Base-by-base conservation (phyloP, 768 basidiomycete genomes). In the Leccinum barrowsii region DNA sequence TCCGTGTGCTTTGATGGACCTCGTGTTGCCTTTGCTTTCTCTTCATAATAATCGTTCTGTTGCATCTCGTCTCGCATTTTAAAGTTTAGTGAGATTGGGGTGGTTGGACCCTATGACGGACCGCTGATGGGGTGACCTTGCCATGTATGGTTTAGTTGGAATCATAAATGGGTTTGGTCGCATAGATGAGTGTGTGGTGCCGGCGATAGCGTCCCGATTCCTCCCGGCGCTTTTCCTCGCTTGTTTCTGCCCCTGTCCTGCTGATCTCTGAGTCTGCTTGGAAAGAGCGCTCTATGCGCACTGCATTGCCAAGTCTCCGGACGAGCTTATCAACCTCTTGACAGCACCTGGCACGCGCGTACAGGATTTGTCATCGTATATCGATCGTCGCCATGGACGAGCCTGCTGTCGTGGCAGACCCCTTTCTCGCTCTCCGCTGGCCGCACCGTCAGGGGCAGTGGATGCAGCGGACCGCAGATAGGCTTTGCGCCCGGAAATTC, bases 301-400 rank as follows among this genome's bases (percentile, higher is more conserved):
- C 48, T 26, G 48, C 24, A 26, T 49, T 49, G 0, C 21, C 22
- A 26, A 17, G 48, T 17, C 48, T 50, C 50, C 50, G 30, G 30
- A 35, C 50, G 50, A 52, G 50, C 50, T 32, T 51, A 51, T 51
- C 50, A 51, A 7, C 30, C 12, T 28, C n/a, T 30, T 50, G 50
- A 30, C 46, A 48, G 30, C 17, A 26, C 42, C 42, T 44, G 26
- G 48, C 26, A 30, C 28, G 32, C 32, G 11, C 32, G 10, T 21
- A 46, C 35, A n/a, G n/a, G 32, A 59, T 59, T 50, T 44, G 57
- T 59, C 58, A 58, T 58, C 34, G 42, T 26, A 28, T 26, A 17
- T 6, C 26, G 42, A 49, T 49, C 24, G 48, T 46, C 21, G 5
- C 17, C 42, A 19, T 42, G 37, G 32, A 40, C 37, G 17, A 10